Base-by-base conservation (phyloP, 2,329 filamentous ascomycete species). In the Stromatinia cepivora region DNA sequence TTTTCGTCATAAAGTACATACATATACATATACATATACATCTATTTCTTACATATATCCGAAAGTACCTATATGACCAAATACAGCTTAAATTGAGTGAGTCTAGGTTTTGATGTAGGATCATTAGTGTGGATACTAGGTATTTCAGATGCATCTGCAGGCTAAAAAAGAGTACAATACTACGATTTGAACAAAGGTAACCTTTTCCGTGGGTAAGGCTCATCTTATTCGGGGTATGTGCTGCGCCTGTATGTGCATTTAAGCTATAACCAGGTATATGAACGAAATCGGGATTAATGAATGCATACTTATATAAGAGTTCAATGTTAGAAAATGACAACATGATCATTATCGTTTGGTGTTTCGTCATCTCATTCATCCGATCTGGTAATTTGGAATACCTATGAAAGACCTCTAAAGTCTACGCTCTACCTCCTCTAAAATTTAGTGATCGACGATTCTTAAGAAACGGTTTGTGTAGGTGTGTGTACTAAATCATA, bases 241-340 rank as follows among this genome's bases (percentile, higher is more conserved):
- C 46, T 64, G 42, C 53, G 42, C 54, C 22, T 48, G 42, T 52
- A 42, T 67, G 53, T 67, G 54, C 65, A 48, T 22, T 61, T 61
- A 61, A 61, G 57, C 57, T 59, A 61, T 31, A 46, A 39, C 39
- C 45, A 46, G 17, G 39, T 59, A 45, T 20, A 22, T 20, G 1
- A 11, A 46, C 11, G 11, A 31, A 22, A 61, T 61, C 57, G 39
- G 57, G 39, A 46, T 46, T 46, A 4, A n/a, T 45, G 39, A 13
- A 25, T 58, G 22, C n/a, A 52, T 9, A 28, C 10, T 25, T n/a
- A 20, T 52, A 13, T 50, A 22, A 4, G 50, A 28, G 28, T 53
- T 53, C 50, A 53, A 48, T 42, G 39, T 4, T 42, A 42, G 39
- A 42, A 42, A 42, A 42, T 42, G 39, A 15, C 39, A 42, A 42